A percentile compares a stretch with the other conserved stretches of the same genome.
These are phyloP conservation scores for Aspergillus hancockii DNA, from an alignment of 495 filamentous ascomycete species.

Conservation along the genomic window DNA sequence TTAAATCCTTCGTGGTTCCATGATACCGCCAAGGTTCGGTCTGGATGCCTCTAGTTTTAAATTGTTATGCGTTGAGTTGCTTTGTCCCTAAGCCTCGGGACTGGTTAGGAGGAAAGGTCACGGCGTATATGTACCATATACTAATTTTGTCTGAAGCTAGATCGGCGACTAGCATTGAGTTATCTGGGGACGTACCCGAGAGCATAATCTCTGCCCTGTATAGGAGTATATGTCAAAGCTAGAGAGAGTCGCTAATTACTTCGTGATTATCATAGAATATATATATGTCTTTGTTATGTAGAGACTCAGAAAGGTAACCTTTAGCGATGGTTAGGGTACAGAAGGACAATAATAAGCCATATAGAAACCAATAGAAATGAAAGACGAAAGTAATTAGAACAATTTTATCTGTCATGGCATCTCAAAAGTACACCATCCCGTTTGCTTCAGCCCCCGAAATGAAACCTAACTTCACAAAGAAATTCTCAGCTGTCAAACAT, in stretches of 20 bases:
- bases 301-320: not conserved
- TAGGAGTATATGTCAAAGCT: not conserved
- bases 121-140: not conserved
- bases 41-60: not conserved
- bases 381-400: not conserved
- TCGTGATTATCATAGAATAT: not conserved
- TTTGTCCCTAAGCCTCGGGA: conserved; percentile 1
- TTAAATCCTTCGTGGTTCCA: conserved; percentile 1
- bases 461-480: conserved; percentile 9
- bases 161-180: conserved; percentile 2
- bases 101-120: not conserved
- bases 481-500: not conserved
- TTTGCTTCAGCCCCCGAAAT: conserved; percentile 6
- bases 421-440: conserved; percentile 2
- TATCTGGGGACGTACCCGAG: conserved; percentile 4
- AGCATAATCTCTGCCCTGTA: not conserved
- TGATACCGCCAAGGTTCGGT: not conserved
- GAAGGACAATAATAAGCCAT: not conserved
- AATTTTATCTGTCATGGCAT: not conserved
- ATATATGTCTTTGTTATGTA: not conserved
- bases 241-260: not conserved
- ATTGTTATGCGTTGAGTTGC: not conserved
- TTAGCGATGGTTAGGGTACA: not conserved
- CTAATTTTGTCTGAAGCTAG: not conserved
- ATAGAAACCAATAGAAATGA: not conserved